Evolutionary conservation across 768 basidiomycete species (phyloP).

Genomic region (Psilocybe tampanensis): DNA sequence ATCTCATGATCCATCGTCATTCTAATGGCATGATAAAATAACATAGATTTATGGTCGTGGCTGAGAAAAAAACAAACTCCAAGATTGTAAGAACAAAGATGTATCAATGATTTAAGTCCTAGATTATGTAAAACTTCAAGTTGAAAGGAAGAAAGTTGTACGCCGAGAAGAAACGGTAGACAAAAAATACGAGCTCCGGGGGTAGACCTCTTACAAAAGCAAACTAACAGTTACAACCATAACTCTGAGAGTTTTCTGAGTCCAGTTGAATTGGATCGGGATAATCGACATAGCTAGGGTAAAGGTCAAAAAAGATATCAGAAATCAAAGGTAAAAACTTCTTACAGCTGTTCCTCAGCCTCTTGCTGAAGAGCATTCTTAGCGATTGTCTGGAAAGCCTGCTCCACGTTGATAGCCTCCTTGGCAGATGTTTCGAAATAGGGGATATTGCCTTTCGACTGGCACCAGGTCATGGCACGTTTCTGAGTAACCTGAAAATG

Average conservation of each 20-base stretch:
- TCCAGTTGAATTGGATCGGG: conserved; percentile 98
- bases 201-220: background rate
- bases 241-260: conserved; percentile 87
- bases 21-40: background rate
- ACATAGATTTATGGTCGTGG: conserved; percentile 5
- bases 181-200: conserved; percentile 4
- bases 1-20: background rate
- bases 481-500: conserved; percentile 89
- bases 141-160: conserved; percentile 7
- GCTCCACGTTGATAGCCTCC: conserved; percentile 99
- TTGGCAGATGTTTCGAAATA: conserved; percentile 99
- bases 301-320: conserved; percentile 7
- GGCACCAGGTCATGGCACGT: conserved; percentile 99
- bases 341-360: conserved; percentile 89
- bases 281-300: conserved; percentile 92
- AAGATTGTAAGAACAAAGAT: conserved; percentile 4
- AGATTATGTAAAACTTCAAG: conserved; percentile 10
- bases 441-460: conserved; percentile 98
- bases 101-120: conserved; percentile 13
- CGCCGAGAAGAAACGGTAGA: conserved; percentile 8
- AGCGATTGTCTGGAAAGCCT: conserved; percentile 99
- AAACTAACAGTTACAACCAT: conserved; percentile 85
- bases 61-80: background rate
- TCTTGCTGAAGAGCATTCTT: conserved; percentile 99
- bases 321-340: conserved; percentile 5